Evolutionary conservation across 1,284 basidiomycete species (phyloP).

Genomic region (Microbotryomycetes sp.): DNA sequence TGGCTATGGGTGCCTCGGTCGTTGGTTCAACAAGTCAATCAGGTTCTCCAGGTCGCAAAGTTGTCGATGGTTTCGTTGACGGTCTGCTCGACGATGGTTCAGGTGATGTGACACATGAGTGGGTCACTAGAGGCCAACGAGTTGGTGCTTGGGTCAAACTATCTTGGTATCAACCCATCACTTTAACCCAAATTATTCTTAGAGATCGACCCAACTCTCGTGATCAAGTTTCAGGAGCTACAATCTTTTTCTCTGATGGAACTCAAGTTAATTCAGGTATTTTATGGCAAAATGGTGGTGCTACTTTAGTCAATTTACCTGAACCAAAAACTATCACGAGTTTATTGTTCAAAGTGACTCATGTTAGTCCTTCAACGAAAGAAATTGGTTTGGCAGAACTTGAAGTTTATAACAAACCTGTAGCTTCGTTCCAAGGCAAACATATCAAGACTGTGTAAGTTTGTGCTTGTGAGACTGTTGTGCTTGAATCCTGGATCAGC

Average conservation of each 20-base stretch:
- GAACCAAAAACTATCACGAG: background rate
- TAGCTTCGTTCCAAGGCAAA: background rate
- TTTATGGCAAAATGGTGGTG: background rate
- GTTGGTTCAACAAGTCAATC: background rate
- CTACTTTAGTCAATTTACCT: background rate
- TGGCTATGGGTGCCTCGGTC: background rate
- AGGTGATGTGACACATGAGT: background rate
- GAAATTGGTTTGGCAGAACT: background rate
- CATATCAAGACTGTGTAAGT: background rate
- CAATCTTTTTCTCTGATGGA: background rate
- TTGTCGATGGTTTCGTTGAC: background rate
- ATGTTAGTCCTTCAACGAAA: background rate
- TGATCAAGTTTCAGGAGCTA: background rate
- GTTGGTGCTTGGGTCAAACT: conserved; percentile 1
- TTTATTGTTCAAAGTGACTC: background rate
- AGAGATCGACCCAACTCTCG: background rate
- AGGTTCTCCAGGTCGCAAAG: background rate
- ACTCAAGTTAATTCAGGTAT: background rate
- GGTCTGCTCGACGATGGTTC: background rate
- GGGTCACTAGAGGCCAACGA: background rate
- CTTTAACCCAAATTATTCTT: conserved; percentile 1
- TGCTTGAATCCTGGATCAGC: no score
- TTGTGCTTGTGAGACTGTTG: no score
- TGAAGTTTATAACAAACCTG: background rate
- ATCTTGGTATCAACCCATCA: background rate